Conservation (phyloP, 225 moss, liverwort and hornwort genomes). For the Physcomitrellopsis africana region DNA sequence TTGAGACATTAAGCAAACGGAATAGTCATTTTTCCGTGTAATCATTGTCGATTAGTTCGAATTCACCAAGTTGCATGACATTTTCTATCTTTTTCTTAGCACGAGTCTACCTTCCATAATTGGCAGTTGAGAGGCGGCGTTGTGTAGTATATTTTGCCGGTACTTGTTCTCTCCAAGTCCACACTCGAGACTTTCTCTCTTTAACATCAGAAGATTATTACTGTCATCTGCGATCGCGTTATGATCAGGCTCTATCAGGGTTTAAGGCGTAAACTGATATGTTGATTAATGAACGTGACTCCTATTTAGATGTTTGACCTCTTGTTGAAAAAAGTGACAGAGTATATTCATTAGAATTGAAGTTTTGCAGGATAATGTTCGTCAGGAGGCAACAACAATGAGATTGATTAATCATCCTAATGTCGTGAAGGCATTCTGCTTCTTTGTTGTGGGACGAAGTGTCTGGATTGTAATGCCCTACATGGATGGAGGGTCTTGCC, state of each 20-base stretch:
- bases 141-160: conserved; percentile 3
- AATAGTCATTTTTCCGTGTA: not conserved
- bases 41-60: not conserved
- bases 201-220: not conserved
- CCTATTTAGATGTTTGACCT: not conserved
- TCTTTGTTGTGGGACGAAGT: too few species aligned
- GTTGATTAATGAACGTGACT: not conserved
- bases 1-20: not conserved
- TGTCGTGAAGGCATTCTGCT: too few species aligned
- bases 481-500: too few species aligned
- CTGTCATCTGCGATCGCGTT: conserved; percentile 8
- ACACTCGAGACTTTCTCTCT: too few species aligned
- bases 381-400: too few species aligned
- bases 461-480: too few species aligned
- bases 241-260: conserved; percentile 9
- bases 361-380: conserved; percentile 3
- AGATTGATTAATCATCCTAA: too few species aligned
- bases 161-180: not conserved
- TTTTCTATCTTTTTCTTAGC: conserved; percentile 13
- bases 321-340: conserved; percentile 10
- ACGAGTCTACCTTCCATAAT: conserved; percentile 11
- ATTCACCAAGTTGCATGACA: not conserved
- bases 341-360: conserved; percentile 1
- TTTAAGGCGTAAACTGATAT: conserved; percentile 13
- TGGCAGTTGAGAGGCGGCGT: conserved; percentile 3